Evolutionary conservation across 305 asterid species (phyloP), one percentile per base, ranked within the genome.

Genomic region (Lippia alba): DNA sequence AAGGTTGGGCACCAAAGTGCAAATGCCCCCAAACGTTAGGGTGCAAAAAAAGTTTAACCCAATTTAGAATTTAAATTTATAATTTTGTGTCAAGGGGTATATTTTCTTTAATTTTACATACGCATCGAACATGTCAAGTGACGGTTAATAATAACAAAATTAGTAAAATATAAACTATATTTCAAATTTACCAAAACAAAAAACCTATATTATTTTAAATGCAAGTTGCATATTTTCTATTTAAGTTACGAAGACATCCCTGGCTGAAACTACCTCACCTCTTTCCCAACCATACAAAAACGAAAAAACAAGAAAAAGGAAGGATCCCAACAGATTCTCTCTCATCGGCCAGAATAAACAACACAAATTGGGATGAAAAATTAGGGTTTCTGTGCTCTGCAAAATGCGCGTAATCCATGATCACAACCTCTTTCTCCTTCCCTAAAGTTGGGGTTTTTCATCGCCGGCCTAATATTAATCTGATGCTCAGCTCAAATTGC

Each of bases 401-500:
- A 84, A 87, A 69, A 87, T 90, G 95, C 83, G 67, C 69, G 76
- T 58, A 81, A 46, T 74, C 75, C 75, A 84, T 87, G 91, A 66
- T 64, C 76, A 67, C 91, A 56, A 67, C 67, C 57, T 19, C 75
- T 61, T 53, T 73, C 19, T 78, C 71, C 56, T 14, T 68, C 78
- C 78, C 53, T 70, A 79, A 76, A 61, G 54, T 74, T 77, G 78
- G 85, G 88, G 87, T 70, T 73, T 70, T 69, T 44, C 53, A 14
- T 75, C 82, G 57, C 51, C 75, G 54, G 36, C 45, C 67, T 15
- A 34, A 73, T 48, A 44, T 16, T 70, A 80, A 72, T 83, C 87
- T 87, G 85, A 86, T 89, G 97, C 87, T 88, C 67, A 79, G 83
- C 83, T 79, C 87, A 56, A 87, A 76, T 82, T 85, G 85, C 79